Base-by-base conservation (phyloP, 768 basidiomycete genomes). In the Dentipellis fragilis region DNA sequence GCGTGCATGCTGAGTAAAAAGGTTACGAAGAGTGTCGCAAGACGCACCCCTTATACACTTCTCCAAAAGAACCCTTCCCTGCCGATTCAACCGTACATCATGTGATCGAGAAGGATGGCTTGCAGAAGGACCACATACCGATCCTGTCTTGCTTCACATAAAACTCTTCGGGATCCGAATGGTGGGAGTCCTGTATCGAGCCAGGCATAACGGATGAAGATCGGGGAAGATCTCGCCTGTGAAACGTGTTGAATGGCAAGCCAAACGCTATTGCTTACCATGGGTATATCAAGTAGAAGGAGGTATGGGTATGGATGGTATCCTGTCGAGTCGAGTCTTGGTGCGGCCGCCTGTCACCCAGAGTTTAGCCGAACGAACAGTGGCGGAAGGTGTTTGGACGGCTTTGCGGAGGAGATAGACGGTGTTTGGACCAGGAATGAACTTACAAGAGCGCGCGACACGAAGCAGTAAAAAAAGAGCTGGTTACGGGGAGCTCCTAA, bases 1-100 rank as follows among this genome's bases (percentile, higher is more conserved):
- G 29, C 29, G 29, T 29, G 29, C 29, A 29, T 3, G 29, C 29
- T 29, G 29, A 29, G 29, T 6, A 6, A 29, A 3, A 29, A 6
- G 29, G 3, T 29, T 29, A 29, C 6, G 29, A 29, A 29, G 6
- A 29, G 61, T 54, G n/a, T 16, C 11, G 55, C 39, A 48, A 29
- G 19, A 65, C 79, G 54, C 56, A 93, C 93, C 94, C 96, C 73
- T 97, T 97, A 76, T 89, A 97, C n/a, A 98, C 94, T 71, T 97
- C 96, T 65, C 95, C 96, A 65, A 99, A 98, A 5, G 94, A 97
- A 35, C 95, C 95, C 71, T 99, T 97, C 59, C 94, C 95, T 96
- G 65, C 48, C 40, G 54, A 58, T 36, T 49, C 42, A 49, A 62
- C 52, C 46, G 60, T 54, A 49, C 47, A 51, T 54, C 48, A 46